These are phyloP conservation scores for Fusarium agapanthi DNA, from an alignment of 2,329 filamentous ascomycete genomes.

Conservation along the genomic window DNA sequence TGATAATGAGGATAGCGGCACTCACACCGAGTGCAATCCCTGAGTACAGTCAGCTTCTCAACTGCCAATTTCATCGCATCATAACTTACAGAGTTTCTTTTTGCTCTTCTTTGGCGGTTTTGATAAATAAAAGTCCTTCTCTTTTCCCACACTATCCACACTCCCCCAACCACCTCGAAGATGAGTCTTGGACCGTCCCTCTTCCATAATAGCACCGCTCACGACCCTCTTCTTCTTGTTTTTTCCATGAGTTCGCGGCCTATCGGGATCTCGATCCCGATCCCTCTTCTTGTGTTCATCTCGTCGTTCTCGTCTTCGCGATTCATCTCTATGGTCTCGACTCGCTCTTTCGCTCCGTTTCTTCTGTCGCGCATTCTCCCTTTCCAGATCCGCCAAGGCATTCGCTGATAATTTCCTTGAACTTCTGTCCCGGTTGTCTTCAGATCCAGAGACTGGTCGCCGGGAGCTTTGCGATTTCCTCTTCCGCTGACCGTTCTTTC, in stretches of 20 bases:
- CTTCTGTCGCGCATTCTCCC: constrained; percentile 63
- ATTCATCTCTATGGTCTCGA: constrained; percentile 38
- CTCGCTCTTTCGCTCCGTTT: constrained; percentile 37
- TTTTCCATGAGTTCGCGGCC: constrained; percentile 49
- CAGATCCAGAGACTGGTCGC: constrained; percentile 46
- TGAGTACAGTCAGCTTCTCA: constrained; percentile 44
- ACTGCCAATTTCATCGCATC: neutral
- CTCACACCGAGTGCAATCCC: constrained; percentile 65
- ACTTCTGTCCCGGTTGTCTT: constrained; percentile 45
- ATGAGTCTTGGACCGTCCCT: constrained; percentile 60
- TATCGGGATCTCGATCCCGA: constrained; percentile 36
- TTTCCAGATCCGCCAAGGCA: constrained; percentile 72
- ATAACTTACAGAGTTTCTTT: constrained; percentile 68
- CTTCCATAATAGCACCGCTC: constrained; percentile 75
- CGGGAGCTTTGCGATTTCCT: constrained; percentile 46
- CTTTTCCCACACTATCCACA: constrained; percentile 55
- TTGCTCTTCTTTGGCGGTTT: constrained; percentile 58
- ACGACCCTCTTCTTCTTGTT: constrained; percentile 69
- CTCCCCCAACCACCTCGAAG: constrained; percentile 55
- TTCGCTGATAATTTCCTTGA: constrained; percentile 55
- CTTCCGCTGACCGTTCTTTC: constrained; percentile 49
- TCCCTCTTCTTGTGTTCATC: constrained; percentile 36
- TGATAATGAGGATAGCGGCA: constrained; percentile 66
- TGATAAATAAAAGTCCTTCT: constrained; percentile 58
- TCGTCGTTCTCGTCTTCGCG: constrained; percentile 44